These are phyloP conservation scores for Cordyceps cateniannulata DNA, from an alignment of 2,329 filamentous ascomycete genomes.

Conservation along the genomic window DNA sequence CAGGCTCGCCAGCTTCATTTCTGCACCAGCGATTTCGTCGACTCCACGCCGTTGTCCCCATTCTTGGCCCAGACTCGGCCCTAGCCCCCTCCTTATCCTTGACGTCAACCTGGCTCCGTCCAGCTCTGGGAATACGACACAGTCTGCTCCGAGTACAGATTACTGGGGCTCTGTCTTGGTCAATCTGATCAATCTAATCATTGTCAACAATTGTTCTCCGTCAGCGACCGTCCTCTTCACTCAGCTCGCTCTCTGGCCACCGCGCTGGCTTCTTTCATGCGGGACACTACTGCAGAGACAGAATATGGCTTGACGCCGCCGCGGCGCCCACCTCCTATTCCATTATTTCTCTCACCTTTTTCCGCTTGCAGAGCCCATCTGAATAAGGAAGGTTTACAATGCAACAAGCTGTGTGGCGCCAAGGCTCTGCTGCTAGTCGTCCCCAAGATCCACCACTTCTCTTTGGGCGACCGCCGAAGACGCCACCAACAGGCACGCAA, in stretches of 20 bases:
- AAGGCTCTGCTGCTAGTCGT: not conserved
- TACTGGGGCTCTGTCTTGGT: not conserved
- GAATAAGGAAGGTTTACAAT: not conserved
- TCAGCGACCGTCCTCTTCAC: not conserved
- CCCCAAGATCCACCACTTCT: not conserved
- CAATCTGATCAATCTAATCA: not conserved
- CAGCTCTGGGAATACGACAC: not conserved
- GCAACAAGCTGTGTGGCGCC: not conserved
- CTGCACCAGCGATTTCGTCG: not conserved
- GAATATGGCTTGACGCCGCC: not conserved
- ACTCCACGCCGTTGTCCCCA: not conserved
- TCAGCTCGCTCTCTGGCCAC: not conserved
- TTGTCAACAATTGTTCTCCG: not conserved
- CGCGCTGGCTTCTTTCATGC: not conserved
- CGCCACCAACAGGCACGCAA: constrained; percentile 1
- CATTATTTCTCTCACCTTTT: not conserved
- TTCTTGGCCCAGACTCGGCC: not conserved
- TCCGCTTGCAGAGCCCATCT: not conserved
- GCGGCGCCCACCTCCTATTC: not conserved
- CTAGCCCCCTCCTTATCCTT: not conserved
- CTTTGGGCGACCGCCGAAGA: not conserved
- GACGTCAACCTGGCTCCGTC: no score
- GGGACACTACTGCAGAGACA: not conserved
- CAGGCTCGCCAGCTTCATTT: not conserved
- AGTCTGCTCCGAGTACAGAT: not conserved